phyloP scores from a whole-genome alignment of 805 yeast species.

The Clavispora santaluciae region DNA sequence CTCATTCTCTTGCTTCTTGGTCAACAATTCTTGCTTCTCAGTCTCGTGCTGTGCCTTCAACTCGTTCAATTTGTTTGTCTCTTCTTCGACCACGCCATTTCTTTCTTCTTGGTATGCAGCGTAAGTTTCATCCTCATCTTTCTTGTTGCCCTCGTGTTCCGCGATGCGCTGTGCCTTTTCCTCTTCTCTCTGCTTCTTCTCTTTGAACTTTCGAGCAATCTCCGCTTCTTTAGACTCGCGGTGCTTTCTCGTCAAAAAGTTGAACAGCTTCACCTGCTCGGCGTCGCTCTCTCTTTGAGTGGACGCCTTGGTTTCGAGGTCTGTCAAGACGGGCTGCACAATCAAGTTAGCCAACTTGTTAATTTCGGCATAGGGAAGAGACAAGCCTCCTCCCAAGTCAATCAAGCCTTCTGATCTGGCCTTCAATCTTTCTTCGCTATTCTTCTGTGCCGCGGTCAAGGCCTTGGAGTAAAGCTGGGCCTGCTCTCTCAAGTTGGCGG shows the following conservation, averaged over 20 bases:
- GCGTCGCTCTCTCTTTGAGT: constrained; percentile 54
- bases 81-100: constrained; percentile 26
- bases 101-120: constrained; percentile 26
- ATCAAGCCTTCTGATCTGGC: constrained; percentile 50
- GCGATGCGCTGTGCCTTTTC: constrained; percentile 32
- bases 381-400: constrained; percentile 84
- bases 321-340: constrained; percentile 78
- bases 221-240: constrained; percentile 20
- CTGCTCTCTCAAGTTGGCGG: constrained; percentile 35
- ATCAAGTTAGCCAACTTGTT: constrained; percentile 72
- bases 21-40: constrained; percentile 38
- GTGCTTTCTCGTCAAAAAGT: constrained; percentile 31
- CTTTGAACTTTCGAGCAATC: constrained; percentile 27
- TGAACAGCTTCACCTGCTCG: constrained; percentile 31
- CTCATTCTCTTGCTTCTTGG: constrained; percentile 44
- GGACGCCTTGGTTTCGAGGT: constrained; percentile 64
- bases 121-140: constrained; percentile 25
- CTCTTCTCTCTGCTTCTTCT: constrained; percentile 29
- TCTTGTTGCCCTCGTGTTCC: constrained; percentile 29
- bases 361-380: constrained; percentile 69
- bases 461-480: constrained; percentile 69
- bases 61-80: constrained; percentile 26
- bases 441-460: constrained; percentile 67
- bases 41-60: constrained; percentile 36
- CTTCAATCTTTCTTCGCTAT: constrained; percentile 51